Conservation (phyloP, 306 rosid genomes). For the Gastrolobium villosum region DNA sequence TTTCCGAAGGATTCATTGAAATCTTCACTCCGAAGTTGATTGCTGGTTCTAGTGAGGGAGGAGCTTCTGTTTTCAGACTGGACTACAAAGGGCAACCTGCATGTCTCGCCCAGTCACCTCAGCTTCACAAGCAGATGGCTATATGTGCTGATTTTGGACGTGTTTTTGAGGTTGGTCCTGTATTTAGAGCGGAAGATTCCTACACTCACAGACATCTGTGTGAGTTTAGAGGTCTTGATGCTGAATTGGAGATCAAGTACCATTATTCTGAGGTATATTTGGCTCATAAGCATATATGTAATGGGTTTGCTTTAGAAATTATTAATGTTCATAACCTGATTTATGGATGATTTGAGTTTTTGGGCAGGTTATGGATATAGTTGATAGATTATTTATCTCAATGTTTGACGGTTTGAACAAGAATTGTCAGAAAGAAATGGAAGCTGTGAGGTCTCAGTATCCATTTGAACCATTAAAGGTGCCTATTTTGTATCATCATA, state of each 20-base stretch:
- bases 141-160: constrained; percentile 88
- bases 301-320: constrained; percentile 31
- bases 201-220: constrained; percentile 92
- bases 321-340: constrained; percentile 12
- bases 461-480: constrained; percentile 98
- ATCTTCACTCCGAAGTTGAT: constrained; percentile 89
- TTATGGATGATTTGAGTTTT: constrained; percentile 33
- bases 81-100: constrained; percentile 93
- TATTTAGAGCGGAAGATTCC: constrained; percentile 92
- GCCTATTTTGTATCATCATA: constrained; percentile 14
- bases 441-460: constrained; percentile 80
- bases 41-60: constrained; percentile 97
- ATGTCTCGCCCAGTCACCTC: constrained; percentile 97
- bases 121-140: constrained; percentile 97
- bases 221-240: constrained; percentile 94
- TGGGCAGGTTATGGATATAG: constrained; percentile 88
- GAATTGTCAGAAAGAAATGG: constrained; percentile 74
- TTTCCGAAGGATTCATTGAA: constrained; percentile 59
- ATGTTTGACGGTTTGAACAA: constrained; percentile 81
- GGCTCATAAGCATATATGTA: background rate
- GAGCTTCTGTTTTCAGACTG: constrained; percentile 89
- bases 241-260: constrained; percentile 88
- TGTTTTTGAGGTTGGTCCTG: constrained; percentile 91
- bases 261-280: constrained; percentile 85
- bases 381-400: constrained; percentile 74